Percentiles rank a stretch among this genome's conserved stretches.
Evolutionary conservation across 2,329 filamentous ascomycete species (phyloP).

Genomic region (Shiraia sp.): DNA sequence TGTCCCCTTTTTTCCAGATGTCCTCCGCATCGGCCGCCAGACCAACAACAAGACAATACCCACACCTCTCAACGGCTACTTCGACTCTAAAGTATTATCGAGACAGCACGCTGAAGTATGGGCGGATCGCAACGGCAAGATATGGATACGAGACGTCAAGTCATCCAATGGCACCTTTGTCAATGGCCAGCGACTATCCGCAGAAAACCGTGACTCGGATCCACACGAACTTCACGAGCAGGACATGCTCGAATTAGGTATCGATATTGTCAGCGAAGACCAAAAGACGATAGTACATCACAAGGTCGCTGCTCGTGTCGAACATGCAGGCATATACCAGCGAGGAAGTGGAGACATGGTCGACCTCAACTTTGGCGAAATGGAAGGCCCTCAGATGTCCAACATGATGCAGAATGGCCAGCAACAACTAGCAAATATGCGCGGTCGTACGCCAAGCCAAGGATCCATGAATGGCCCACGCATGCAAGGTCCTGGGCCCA

Average conservation of each 20-base stretch:
- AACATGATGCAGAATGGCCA: slow-evolving; percentile 68
- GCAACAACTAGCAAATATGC: slow-evolving; percentile 66
- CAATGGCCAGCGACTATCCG: slow-evolving; percentile 86
- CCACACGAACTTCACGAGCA: slow-evolving; percentile 90
- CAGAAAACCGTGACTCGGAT: slow-evolving; percentile 94
- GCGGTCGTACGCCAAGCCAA: slow-evolving; percentile 62
- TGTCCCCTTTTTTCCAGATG: slow-evolving; percentile 92
- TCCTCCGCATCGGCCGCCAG: slow-evolving; percentile 89
- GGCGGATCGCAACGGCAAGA: slow-evolving; percentile 81
- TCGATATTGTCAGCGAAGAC: slow-evolving; percentile 98
- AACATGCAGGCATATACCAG: slow-evolving; percentile 85
- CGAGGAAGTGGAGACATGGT: slow-evolving; percentile 71
- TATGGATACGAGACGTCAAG: slow-evolving; percentile 96
- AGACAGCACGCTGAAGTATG: slow-evolving; percentile 96
- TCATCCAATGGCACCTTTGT: slow-evolving; percentile 99
- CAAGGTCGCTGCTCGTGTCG: slow-evolving; percentile 95
- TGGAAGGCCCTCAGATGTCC: slow-evolving; percentile 76
- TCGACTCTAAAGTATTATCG: slow-evolving; percentile 97
- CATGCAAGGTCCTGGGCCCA: slow-evolving; percentile 62
- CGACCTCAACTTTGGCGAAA: slow-evolving; percentile 89
- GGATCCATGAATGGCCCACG: slow-evolving; percentile 67
- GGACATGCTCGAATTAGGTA: slow-evolving; percentile 91
- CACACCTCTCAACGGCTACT: slow-evolving; percentile 89
- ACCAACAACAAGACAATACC: slow-evolving; percentile 96
- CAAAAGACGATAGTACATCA: slow-evolving; percentile 98